phyloP scores from a whole-genome alignment of 164 flowering plant genomes.

The Hamamelis virginiana region DNA sequence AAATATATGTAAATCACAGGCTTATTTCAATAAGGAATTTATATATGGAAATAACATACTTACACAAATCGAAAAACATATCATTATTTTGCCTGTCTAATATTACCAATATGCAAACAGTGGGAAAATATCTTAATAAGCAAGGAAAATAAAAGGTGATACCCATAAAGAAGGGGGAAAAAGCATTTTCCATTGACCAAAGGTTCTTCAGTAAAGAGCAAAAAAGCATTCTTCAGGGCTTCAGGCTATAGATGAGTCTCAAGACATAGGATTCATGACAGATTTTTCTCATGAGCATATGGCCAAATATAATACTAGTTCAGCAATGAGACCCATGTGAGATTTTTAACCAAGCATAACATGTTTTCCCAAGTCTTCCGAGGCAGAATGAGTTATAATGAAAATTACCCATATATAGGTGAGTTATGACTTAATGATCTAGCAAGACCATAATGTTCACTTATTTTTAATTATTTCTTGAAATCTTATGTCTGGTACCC shows the following conservation, averaged over 20 bases:
- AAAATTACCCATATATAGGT: too few species aligned
- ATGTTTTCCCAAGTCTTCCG: too few species aligned
- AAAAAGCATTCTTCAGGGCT: neutral
- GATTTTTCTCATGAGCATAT: neutral
- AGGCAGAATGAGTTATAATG: too few species aligned
- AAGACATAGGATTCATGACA: neutral
- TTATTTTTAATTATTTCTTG: too few species aligned
- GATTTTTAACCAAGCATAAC: too few species aligned
- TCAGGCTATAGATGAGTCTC: neutral
- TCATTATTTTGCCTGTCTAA: neutral
- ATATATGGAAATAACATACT: neutral
- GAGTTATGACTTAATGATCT: too few species aligned
- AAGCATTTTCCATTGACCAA: neutral
- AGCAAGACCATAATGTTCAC: too few species aligned
- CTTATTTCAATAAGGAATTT: neutral
- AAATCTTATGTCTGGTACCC: too few species aligned
- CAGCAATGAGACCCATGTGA: too few species aligned
- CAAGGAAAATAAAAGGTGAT: neutral
- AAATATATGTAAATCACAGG: conserved; percentile 1
- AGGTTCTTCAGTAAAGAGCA: neutral
- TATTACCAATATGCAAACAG: neutral
- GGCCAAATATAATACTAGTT: neutral
- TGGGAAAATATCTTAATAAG: too few species aligned
- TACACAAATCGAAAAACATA: neutral
- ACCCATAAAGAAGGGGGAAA: neutral